Conservation (phyloP, 495 filamentous ascomycete species). For the Pyronema domesticum region DNA sequence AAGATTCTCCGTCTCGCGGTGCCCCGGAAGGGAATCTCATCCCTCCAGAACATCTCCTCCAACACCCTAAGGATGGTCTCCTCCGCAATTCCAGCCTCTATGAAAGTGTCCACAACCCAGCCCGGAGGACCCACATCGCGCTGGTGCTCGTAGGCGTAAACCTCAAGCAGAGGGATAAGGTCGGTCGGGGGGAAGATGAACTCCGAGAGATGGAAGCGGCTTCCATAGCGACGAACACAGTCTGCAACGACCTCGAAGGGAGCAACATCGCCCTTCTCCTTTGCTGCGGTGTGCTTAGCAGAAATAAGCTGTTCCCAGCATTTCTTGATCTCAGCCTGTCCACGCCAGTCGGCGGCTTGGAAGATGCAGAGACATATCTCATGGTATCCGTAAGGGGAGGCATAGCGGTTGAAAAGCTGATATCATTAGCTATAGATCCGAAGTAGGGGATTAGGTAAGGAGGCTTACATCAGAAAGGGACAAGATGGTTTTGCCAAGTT, state of each 20-base stretch:
- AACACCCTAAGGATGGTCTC: constrained; percentile 60
- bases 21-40: constrained; percentile 68
- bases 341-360: constrained; percentile 71
- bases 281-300: constrained; percentile 34
- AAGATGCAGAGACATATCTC: constrained; percentile 87
- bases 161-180: constrained; percentile 56
- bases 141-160: constrained; percentile 55
- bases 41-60: constrained; percentile 65
- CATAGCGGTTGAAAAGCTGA: constrained; percentile 79
- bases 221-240: constrained; percentile 56
- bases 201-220: constrained; percentile 58
- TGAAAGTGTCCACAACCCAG: constrained; percentile 71
- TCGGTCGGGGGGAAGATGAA: constrained; percentile 51
- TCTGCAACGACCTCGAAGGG: constrained; percentile 68
- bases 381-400: constrained; percentile 73
- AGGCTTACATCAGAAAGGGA: constrained; percentile 48
- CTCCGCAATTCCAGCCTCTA: constrained; percentile 55
- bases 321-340: constrained; percentile 54
- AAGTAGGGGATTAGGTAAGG: neutral
- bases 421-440: constrained; percentile 19
- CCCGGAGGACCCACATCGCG: constrained; percentile 45
- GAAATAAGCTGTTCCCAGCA: constrained; percentile 76
- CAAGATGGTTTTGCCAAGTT: constrained; percentile 57
- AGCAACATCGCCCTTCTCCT: constrained; percentile 39
- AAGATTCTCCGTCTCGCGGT: constrained; percentile 41